phyloP scores from a whole-genome alignment of 2,329 filamentous ascomycete genomes.

The Xenoacremonium recifei region DNA sequence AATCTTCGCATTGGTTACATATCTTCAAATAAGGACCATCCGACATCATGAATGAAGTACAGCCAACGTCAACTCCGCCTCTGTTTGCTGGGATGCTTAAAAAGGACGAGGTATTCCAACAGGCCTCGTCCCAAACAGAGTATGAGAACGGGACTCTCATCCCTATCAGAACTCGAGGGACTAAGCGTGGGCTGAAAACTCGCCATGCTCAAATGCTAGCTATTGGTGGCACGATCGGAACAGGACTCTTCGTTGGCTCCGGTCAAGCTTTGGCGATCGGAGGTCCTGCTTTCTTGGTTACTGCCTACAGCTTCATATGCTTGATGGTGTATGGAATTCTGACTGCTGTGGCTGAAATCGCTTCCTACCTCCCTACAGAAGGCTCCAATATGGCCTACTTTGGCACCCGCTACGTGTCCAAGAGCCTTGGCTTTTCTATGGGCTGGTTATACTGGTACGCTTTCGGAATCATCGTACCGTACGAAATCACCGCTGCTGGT shows the following conservation, averaged over 20 bases:
- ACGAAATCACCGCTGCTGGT: slow-evolving; percentile 46
- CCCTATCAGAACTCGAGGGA: too few relatives aligned
- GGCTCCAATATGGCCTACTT: slow-evolving; percentile 4
- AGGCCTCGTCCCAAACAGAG: too few relatives aligned
- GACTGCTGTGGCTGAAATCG: background rate
- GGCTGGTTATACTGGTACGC: slow-evolving; percentile 54
- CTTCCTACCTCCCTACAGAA: background rate
- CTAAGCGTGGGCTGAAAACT: slow-evolving; percentile 1
- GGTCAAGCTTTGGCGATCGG: background rate
- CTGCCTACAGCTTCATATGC: slow-evolving; percentile 1
- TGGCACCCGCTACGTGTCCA: slow-evolving; percentile 8
- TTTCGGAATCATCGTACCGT: slow-evolving; percentile 46
- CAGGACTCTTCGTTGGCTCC: slow-evolving; percentile 1
- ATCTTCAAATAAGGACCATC: too few relatives aligned
- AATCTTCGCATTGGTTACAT: too few relatives aligned
- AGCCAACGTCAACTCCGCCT: too few relatives aligned
- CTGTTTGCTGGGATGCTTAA: too few relatives aligned
- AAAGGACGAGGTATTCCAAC: too few relatives aligned
- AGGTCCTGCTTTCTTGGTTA: background rate
- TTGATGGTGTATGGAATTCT: background rate
- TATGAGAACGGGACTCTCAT: too few relatives aligned
- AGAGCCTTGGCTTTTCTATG: slow-evolving; percentile 40
- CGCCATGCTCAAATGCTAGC: slow-evolving; percentile 3
- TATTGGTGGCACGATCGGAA: slow-evolving; percentile 1
- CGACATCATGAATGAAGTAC: too few relatives aligned